Evolutionary conservation across 331 rosid genomes (phyloP).

Genomic region (Quercus tomentella): DNA sequence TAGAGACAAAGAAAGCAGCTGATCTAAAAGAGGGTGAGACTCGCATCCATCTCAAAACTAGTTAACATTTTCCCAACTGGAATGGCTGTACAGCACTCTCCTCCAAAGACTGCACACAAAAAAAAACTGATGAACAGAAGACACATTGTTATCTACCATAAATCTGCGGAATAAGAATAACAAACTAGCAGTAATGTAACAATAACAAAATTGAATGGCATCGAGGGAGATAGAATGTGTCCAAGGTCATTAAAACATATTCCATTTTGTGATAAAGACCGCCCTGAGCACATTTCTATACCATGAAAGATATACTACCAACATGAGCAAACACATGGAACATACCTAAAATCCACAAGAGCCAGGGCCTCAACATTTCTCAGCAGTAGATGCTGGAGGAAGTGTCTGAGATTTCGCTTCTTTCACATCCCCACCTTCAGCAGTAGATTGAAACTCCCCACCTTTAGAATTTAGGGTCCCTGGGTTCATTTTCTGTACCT

Average conservation of each 20-base stretch:
- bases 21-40: slow-evolving; percentile 17
- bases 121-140: not conserved
- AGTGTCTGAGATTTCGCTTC: slow-evolving; percentile 44
- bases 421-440: slow-evolving; percentile 50
- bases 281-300: not conserved
- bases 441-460: slow-evolving; percentile 54
- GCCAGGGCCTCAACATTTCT: slow-evolving; percentile 28
- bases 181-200: not conserved
- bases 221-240: too few relatives aligned
- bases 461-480: slow-evolving; percentile 59
- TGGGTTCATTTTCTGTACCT: slow-evolving; percentile 92
- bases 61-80: slow-evolving; percentile 33
- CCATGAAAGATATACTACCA: not conserved
- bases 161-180: not conserved
- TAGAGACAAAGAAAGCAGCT: not conserved
- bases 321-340: not conserved
- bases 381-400: slow-evolving; percentile 30
- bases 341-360: slow-evolving; percentile 38
- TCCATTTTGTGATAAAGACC: not conserved
- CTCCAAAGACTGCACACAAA: slow-evolving; percentile 14
- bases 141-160: slow-evolving; percentile 8
- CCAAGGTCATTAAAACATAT: not conserved
- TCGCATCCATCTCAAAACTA: slow-evolving; percentile 25
- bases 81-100: slow-evolving; percentile 34
- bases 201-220: not conserved